Evolutionary conservation across 495 filamentous ascomycete genomes (phyloP).

Genomic region (Evernia prunastri): DNA sequence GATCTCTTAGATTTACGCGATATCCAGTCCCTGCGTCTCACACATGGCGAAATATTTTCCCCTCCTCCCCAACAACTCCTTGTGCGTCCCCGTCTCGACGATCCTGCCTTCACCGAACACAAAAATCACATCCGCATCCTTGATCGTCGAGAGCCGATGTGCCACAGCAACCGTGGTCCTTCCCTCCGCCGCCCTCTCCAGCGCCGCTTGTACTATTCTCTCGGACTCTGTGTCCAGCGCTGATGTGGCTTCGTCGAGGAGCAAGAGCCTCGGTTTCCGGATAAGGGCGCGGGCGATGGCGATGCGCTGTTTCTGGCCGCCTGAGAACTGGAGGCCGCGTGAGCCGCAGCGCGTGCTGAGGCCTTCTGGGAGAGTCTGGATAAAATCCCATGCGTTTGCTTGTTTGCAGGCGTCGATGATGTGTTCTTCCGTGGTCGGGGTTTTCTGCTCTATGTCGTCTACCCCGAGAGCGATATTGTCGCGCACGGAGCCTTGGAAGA

Average conservation of each 20-base stretch:
- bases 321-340: conserved; percentile 59
- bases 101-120: conserved; percentile 62
- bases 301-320: conserved; percentile 71
- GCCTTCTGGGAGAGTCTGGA: conserved; percentile 51
- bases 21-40: too few species aligned
- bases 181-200: conserved; percentile 53
- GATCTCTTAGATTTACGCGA: too few species aligned
- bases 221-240: conserved; percentile 71
- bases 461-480: conserved; percentile 46
- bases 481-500: conserved; percentile 55
- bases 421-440: conserved; percentile 46
- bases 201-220: conserved; percentile 60
- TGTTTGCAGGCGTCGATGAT: conserved; percentile 50
- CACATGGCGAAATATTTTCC: too few species aligned
- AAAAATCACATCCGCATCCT: conserved; percentile 68
- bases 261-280: conserved; percentile 59
- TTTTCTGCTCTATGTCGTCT: conserved; percentile 28
- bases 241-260: conserved; percentile 75
- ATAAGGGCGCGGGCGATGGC: conserved; percentile 71
- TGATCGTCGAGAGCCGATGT: conserved; percentile 71
- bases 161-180: conserved; percentile 70
- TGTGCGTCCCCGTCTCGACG: conserved; percentile 62
- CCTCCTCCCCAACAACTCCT: conserved; percentile 46
- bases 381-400: conserved; percentile 58
- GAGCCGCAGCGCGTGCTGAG: conserved; percentile 56